Evolutionary conservation across 108 stramenopile species (phyloP), one percentile per base, ranked within the genome.

Genomic region (Pelagomonas calceolata): DNA sequence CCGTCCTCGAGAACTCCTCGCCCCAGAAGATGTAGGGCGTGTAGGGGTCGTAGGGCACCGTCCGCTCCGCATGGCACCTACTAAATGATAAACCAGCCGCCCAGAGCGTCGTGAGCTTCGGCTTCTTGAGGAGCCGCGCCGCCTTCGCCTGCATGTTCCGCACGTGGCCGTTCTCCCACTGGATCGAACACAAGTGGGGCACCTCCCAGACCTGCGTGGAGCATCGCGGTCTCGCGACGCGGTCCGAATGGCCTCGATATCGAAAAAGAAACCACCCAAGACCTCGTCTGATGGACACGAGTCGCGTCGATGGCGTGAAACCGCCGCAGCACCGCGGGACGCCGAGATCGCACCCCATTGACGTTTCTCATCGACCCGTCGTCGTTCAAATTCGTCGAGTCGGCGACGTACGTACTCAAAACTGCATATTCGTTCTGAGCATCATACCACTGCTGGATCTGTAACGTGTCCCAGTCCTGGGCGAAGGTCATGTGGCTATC

Each of bases 361-460:
- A 69, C 70, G 69, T 82, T 69, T 35, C 68, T 71, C 36, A 73
- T 75, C 0, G 69, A 9, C 7, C 51, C 51, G 32, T 35, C 46
- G 9, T 71, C 79, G 34, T 72, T 72, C 65, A 84, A 65, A 34
- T 76, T 63, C 32, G 74, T 76, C 4, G 75, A 82, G 63, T 86
- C 83, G 33, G 90, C 79, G 34, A 91, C 90, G 72, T 94, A 93
- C 18, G 93, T 94, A 64, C 79, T 78, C 31, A 94, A 71, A 16
- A 96, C 82, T 31, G 89, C 92, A 71, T 91, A 92, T 71, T 96
- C 94, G 78, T 96, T 96, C 70, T 85, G 64, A 4, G 91, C 74
- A 30, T 72, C 69, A 43, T 88, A 81, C 84, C 86, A 90, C 89
- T 89, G 89, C 0, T 82, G 70, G 34, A 92, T 75, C 70, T 92